Conservation (phyloP, 1,284 basidiomycete genomes). For the Leccinum fallax region DNA sequence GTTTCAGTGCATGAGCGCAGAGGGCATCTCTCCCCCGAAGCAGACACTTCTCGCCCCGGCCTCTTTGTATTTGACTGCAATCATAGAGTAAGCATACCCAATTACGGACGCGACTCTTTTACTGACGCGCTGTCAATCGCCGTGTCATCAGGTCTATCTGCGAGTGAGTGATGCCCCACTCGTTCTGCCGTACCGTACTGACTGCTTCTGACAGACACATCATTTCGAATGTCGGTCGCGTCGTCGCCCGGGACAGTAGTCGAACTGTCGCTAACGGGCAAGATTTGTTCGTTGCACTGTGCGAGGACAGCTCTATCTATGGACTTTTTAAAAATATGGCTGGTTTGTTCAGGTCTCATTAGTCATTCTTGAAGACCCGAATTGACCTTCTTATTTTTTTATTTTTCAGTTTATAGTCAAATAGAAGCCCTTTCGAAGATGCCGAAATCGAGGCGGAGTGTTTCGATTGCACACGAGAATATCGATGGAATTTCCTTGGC, state of each 20-base stretch:
- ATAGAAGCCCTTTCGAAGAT: constrained; percentile 68
- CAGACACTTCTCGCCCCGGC: constrained; percentile 74
- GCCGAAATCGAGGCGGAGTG: constrained; percentile 62
- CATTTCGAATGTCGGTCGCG: constrained; percentile 78
- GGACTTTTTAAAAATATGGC: constrained; percentile 84
- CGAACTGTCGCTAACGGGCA: constrained; percentile 72
- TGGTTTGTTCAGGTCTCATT: constrained; percentile 41
- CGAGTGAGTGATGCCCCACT: constrained; percentile 61
- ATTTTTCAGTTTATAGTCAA: constrained; percentile 65
- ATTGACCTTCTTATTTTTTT: constrained; percentile 21
- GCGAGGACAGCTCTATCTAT: constrained; percentile 86
- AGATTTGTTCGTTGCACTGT: constrained; percentile 83
- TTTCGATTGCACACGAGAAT: constrained; percentile 56
- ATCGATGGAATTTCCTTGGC: constrained; percentile 38
- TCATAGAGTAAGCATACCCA: constrained; percentile 75
- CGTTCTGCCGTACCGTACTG: constrained; percentile 1
- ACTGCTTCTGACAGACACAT: constrained; percentile 61
- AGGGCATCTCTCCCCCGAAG: constrained; percentile 51
- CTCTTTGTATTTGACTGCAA: constrained; percentile 88
- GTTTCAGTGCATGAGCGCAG: constrained; percentile 55
- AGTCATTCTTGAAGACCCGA: background rate
- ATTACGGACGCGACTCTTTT: constrained; percentile 10
- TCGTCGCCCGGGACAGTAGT: constrained; percentile 83
- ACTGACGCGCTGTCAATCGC: constrained; percentile 24
- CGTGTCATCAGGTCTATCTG: constrained; percentile 64